A percentile compares a stretch with the other conserved stretches of the same genome.
Evolutionary conservation across 1,139 yeast genomes (phyloP).

Genomic region (Trichomonascaceae sp.): DNA sequence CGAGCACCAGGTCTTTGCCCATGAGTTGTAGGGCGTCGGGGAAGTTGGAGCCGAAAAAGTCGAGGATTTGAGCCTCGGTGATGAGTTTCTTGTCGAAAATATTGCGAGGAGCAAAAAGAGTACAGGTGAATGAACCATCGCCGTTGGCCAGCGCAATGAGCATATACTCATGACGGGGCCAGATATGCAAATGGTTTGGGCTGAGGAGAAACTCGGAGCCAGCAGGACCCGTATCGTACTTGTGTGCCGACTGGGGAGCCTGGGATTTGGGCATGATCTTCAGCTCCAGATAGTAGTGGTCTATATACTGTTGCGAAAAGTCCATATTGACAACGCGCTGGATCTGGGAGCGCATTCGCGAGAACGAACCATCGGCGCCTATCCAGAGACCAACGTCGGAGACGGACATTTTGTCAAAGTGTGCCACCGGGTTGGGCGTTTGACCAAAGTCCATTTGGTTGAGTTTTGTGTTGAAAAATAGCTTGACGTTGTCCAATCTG

Average conservation of each 20-base stretch:
- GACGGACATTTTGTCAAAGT: neutral
- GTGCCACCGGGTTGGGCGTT: neutral
- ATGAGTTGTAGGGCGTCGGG: conserved; percentile 63
- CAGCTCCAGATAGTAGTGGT: conserved; percentile 72
- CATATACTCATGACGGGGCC: conserved; percentile 87
- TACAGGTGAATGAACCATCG: conserved; percentile 81
- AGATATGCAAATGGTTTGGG: conserved; percentile 75
- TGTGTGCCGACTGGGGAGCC: neutral
- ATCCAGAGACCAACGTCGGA: conserved; percentile 41
- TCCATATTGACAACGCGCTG: conserved; percentile 57
- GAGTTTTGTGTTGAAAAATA: conserved; percentile 50
- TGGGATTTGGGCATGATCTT: conserved; percentile 39
- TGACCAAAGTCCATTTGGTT: conserved; percentile 18
- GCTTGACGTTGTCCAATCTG: conserved; percentile 28
- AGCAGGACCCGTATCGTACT: neutral
- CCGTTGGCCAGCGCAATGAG: conserved; percentile 76
- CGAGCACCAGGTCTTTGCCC: conserved; percentile 41
- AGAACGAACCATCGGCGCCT: conserved; percentile 84
- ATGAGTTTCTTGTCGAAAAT: conserved; percentile 40
- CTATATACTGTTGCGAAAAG: conserved; percentile 63
- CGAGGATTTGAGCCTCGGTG: conserved; percentile 7
- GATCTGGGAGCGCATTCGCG: conserved; percentile 57
- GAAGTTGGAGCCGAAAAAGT: conserved; percentile 49
- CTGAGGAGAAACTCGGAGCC: conserved; percentile 38
- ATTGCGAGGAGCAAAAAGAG: conserved; percentile 78